These are phyloP conservation scores for Pyrus hybrid DNA, from an alignment of 331 rosid species.

Conservation along the genomic window DNA sequence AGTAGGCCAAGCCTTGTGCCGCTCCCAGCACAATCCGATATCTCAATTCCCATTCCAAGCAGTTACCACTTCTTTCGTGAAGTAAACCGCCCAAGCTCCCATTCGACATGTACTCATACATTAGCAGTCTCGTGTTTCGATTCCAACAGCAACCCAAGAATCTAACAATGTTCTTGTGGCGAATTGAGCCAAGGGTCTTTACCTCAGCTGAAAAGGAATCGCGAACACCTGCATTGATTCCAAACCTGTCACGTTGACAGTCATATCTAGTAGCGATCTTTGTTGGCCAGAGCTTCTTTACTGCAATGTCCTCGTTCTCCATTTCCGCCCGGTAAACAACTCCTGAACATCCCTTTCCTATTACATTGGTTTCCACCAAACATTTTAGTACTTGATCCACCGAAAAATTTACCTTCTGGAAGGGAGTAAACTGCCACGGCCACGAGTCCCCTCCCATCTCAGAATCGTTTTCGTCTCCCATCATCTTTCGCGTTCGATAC, in stretches of 20 bases:
- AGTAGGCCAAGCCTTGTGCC: slow-evolving; percentile 89
- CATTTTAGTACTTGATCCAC: slow-evolving; percentile 60
- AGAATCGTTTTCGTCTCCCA: slow-evolving; percentile 54
- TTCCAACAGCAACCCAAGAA: slow-evolving; percentile 91
- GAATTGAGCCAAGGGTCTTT: slow-evolving; percentile 62
- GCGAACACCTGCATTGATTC: slow-evolving; percentile 39
- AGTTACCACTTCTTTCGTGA: slow-evolving; percentile 52
- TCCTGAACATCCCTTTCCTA: slow-evolving; percentile 91
- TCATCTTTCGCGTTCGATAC: slow-evolving; percentile 43
- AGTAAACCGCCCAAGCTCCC: slow-evolving; percentile 75
- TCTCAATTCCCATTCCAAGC: slow-evolving; percentile 78
- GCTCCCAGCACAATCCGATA: slow-evolving; percentile 65
- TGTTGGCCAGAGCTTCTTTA: slow-evolving; percentile 86
- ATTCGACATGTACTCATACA: slow-evolving; percentile 85
- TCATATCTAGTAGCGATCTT: slow-evolving; percentile 31
- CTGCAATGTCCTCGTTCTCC: slow-evolving; percentile 64
- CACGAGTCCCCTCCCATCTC: slow-evolving; percentile 63
- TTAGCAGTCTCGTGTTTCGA: slow-evolving; percentile 49
- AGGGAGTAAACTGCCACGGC: slow-evolving; percentile 89
- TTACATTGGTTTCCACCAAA: slow-evolving; percentile 63
- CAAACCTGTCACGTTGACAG: slow-evolving; percentile 29
- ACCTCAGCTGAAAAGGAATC: slow-evolving; percentile 75
- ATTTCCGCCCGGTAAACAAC: slow-evolving; percentile 64
- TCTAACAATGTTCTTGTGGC: slow-evolving; percentile 92
- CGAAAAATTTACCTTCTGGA: slow-evolving; percentile 70